Evolutionary conservation across 768 basidiomycete genomes (phyloP).

Genomic region (Leucocoprinus leucothites): DNA sequence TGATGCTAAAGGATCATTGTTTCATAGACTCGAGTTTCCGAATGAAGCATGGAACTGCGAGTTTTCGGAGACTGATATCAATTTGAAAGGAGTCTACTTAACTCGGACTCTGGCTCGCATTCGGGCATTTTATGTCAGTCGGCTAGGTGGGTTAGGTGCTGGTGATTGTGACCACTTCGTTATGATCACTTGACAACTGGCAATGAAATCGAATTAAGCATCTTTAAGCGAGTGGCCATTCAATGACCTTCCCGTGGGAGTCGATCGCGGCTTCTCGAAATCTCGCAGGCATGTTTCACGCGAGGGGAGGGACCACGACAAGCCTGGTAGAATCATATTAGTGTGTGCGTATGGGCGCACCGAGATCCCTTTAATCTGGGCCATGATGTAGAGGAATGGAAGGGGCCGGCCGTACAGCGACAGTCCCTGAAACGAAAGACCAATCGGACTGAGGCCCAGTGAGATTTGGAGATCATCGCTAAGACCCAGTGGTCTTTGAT

Average conservation of each 20-base stretch:
- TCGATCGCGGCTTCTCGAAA: background rate
- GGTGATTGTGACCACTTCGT: too few species aligned
- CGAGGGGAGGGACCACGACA: background rate
- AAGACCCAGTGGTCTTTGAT: background rate
- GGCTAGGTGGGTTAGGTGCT: background rate
- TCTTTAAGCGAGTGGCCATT: too few species aligned
- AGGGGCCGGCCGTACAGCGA: background rate
- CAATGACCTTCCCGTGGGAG: background rate
- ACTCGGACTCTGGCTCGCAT: background rate
- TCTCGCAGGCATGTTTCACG: background rate
- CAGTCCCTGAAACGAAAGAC: background rate
- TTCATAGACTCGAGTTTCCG: background rate
- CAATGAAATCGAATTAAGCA: too few species aligned
- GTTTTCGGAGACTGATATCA: background rate
- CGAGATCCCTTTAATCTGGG: background rate
- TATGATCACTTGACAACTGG: too few species aligned
- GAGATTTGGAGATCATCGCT: background rate
- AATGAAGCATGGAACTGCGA: background rate
- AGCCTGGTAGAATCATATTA: too few species aligned
- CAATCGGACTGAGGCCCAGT: too few species aligned
- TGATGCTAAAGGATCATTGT: background rate
- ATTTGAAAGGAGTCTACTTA: background rate
- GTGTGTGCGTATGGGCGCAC: background rate
- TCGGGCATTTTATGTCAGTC: conserved; percentile 2
- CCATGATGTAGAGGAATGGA: background rate